Conservation (phyloP, 1,284 basidiomycete genomes). For the Stereum hirsutum region DNA sequence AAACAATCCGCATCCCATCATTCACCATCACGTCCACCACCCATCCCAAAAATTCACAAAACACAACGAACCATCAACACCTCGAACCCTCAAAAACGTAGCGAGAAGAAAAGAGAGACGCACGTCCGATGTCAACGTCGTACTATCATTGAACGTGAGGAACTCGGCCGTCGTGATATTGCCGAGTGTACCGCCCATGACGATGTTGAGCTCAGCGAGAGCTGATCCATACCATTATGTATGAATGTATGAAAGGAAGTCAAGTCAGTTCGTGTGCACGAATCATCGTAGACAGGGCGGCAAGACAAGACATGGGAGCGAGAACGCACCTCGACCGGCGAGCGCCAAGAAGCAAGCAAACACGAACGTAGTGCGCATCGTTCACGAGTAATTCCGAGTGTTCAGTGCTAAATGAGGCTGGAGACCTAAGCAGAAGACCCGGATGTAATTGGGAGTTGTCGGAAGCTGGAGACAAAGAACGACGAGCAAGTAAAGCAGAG, state of each 20-base stretch:
- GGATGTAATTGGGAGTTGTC: no score
- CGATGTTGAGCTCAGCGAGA: slow-evolving; percentile 41
- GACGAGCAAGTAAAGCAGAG: slow-evolving; percentile 4
- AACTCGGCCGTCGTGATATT: slow-evolving; percentile 35
- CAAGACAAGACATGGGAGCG: no score
- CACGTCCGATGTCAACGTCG: slow-evolving; percentile 29
- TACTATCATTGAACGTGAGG: slow-evolving; percentile 32
- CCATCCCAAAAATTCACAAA: no score
- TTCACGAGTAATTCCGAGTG: no score
- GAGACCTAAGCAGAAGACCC: no score
- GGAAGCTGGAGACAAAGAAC: no score
- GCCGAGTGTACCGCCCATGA: slow-evolving; percentile 25
- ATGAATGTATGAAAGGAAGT: not conserved
- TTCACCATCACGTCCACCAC: no score
- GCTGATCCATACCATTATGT: slow-evolving; percentile 18
- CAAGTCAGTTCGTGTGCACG: no score
- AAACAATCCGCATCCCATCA: not conserved
- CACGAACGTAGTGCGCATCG: slow-evolving; percentile 22
- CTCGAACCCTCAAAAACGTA: not conserved
- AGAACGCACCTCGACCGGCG: slow-evolving; percentile 42
- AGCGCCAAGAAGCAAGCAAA: slow-evolving; percentile 26
- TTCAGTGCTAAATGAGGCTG: no score
- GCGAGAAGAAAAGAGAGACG: slow-evolving; percentile 14
- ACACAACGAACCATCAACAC: not conserved
- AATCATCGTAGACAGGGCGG: no score